Percentiles rank a stretch among this genome's conserved stretches.
These are phyloP conservation scores for Erodium chrysanthum DNA, from an alignment of 441 rosid species.

Conservation along the genomic window DNA sequence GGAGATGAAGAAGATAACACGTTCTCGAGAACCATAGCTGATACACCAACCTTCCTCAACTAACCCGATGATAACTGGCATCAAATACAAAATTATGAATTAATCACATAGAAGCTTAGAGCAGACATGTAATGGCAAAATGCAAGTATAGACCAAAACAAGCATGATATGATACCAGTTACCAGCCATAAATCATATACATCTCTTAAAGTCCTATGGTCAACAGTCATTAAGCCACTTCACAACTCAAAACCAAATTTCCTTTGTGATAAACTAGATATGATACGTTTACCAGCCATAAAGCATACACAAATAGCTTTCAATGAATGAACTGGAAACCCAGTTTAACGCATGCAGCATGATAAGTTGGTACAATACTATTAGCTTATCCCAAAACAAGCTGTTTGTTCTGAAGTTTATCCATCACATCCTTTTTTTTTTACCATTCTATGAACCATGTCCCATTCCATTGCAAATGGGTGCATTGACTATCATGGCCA, in stretches of 20 bases:
- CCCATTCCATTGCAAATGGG: neutral
- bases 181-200: no score
- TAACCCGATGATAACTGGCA: slow-evolving; percentile 28
- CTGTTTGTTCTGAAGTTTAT: neutral
- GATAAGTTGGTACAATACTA: neutral
- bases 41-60: slow-evolving; percentile 12
- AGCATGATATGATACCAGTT: no score
- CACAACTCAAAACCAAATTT: neutral
- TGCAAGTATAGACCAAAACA: neutral
- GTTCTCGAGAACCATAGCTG: slow-evolving; percentile 59
- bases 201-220: neutral
- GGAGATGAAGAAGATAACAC: slow-evolving; percentile 49
- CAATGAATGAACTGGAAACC: neutral
- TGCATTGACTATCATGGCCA: neutral
- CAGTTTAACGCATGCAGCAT: neutral
- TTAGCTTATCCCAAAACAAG: neutral
- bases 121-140: neutral
- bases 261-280: neutral
- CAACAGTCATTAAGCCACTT: neutral
- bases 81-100: neutral
- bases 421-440: neutral
- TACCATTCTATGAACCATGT: neutral
- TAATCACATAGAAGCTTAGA: neutral
- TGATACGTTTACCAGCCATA: neutral
- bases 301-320: neutral